Evolutionary conservation across 2,329 filamentous ascomycete genomes (phyloP).

Genomic region (Ophidiomyces ophidiicola): DNA sequence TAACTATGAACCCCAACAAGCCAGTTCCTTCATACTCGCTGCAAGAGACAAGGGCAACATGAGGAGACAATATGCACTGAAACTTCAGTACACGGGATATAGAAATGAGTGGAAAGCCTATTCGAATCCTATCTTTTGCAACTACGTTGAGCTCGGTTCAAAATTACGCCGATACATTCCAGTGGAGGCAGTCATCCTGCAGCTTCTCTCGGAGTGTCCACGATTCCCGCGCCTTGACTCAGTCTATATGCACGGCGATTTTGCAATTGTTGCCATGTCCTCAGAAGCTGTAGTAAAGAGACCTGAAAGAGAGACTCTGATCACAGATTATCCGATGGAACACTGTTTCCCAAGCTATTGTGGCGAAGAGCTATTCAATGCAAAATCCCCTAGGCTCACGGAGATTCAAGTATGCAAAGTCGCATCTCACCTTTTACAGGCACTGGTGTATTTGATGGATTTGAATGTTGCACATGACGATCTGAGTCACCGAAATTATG

Average conservation of each 20-base stretch:
- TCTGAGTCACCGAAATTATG: slow-evolving; percentile 23
- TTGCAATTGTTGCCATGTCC: slow-evolving; percentile 22
- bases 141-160: slow-evolving; percentile 5
- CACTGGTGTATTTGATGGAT: slow-evolving; percentile 21
- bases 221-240: slow-evolving; percentile 23
- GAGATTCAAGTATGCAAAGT: slow-evolving; percentile 23
- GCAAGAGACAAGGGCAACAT: neutral
- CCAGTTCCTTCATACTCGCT: neutral
- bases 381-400: slow-evolving; percentile 16
- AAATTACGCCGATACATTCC: slow-evolving; percentile 17
- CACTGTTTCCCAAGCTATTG: slow-evolving; percentile 10
- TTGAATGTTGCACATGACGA: slow-evolving; percentile 22
- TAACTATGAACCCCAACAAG: neutral
- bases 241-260: slow-evolving; percentile 20
- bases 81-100: neutral
- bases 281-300: slow-evolving; percentile 17
- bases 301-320: slow-evolving; percentile 4
- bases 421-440: slow-evolving; percentile 23
- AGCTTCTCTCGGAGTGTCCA: slow-evolving; percentile 18
- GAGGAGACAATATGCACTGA: slow-evolving; percentile 10
- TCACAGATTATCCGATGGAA: neutral
- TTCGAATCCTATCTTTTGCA: neutral
- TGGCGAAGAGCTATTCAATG: slow-evolving; percentile 7
- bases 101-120: neutral
- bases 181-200: slow-evolving; percentile 20